Base-by-base conservation (phyloP, 805 yeast species). In the Saccharomycopsis sp. region DNA sequence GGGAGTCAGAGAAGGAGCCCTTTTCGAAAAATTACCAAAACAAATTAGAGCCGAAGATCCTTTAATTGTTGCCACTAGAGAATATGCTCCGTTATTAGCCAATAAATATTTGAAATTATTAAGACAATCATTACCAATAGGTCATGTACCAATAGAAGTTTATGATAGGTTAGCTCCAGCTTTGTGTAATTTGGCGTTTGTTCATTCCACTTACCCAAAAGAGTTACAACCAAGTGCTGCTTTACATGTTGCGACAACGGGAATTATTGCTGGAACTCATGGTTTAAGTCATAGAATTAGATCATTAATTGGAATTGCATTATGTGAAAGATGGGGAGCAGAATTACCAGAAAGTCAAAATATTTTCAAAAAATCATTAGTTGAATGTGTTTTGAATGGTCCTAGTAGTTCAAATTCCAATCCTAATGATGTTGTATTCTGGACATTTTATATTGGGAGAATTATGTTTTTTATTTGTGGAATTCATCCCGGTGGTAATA, bases 271-370 rank as follows among this genome's bases (percentile, higher is more conserved):
- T 0, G 86, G 87, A 0, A 69, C 80, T 3, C 85, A 79, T 55
- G 92, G 89, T 5, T 57, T 81, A 34, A 73, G 85, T 1, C 89
- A 82, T 54, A 68, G 77, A 48, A 75, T 75, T 2, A 62, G 88
- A 41, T 86, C 85, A 0, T 58, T 82, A 36, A 68, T 80, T 10
- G 89, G 89, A 0, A 69, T 81, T 23, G 83, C 86, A 2, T 61
- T 81, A 20, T 76, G 86, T 59, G 84, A 79, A 50, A 64, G 92
- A 49, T 82, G 89, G 89, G 89, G 89, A 27, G 85, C 82, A 3
- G 86, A 79, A 47, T 61, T 80, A 12, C 81, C 85, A 13, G 74
- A 70, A 31, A 58, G 62, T 34, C 78, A 75, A 47, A 70, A 65
- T 40, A 55, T 48, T 17, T 69, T 64, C 50, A 70, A 70, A 49